Evolutionary conservation across 2,329 filamentous ascomycete species (phyloP).

Genomic region (Harringtonia aguacate): DNA sequence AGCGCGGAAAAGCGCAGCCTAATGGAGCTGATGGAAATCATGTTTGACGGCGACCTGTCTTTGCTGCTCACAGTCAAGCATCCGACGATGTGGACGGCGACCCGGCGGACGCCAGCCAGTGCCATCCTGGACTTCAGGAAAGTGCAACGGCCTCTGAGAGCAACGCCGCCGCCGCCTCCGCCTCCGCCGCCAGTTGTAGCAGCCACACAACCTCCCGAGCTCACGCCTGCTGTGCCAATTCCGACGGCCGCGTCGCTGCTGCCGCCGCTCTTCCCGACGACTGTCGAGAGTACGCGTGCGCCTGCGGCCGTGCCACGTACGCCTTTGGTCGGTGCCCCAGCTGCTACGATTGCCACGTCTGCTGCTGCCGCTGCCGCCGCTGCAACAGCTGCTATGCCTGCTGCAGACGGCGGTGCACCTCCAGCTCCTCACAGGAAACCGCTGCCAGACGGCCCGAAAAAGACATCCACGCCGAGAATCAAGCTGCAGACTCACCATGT

Average conservation of each 20-base stretch:
- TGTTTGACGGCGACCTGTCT: constrained; percentile 37
- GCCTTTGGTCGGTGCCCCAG: too few species aligned
- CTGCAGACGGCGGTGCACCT: too few species aligned
- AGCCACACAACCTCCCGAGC: background rate
- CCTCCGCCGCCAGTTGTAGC: background rate
- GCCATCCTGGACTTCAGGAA: constrained; percentile 11
- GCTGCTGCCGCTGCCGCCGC: too few species aligned
- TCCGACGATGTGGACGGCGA: constrained; percentile 32
- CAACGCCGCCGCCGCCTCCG: background rate
- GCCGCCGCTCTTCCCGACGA: background rate
- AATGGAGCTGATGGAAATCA: constrained; percentile 37
- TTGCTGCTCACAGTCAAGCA: constrained; percentile 34
- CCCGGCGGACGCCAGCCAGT: constrained; percentile 11
- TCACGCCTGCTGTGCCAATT: background rate
- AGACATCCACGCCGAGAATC: constrained; percentile 10
- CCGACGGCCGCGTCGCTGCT: background rate
- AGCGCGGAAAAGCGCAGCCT: constrained; percentile 37
- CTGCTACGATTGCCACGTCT: too few species aligned
- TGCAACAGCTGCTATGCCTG: too few species aligned
- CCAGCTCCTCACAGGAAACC: background rate
- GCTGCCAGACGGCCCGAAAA: constrained; percentile 7
- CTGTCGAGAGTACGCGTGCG: too few species aligned
- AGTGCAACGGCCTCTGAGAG: constrained; percentile 8
- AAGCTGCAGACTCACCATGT: constrained; percentile 11
- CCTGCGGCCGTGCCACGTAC: background rate